Conservation (phyloP, 225 moss, liverwort and hornwort genomes). For the Marchantia polymorpha region DNA sequence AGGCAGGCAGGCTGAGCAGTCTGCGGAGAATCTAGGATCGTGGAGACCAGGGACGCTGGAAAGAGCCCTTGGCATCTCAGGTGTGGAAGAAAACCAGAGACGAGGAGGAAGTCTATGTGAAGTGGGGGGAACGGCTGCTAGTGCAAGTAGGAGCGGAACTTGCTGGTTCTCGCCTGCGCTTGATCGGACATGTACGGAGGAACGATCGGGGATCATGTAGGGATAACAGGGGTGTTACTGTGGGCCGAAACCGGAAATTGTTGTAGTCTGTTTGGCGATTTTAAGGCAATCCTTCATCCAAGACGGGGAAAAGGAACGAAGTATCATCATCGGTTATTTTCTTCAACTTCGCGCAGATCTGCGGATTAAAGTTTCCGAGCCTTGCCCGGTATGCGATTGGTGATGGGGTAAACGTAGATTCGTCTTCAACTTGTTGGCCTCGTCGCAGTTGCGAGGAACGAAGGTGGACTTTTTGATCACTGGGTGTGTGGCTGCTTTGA, state of each 20-base stretch:
- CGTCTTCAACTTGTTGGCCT: background rate
- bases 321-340: background rate
- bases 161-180: background rate
- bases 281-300: background rate
- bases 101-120: background rate
- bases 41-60: background rate
- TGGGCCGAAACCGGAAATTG: constrained; percentile 13
- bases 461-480: background rate
- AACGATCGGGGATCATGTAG: constrained; percentile 15
- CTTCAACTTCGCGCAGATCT: background rate
- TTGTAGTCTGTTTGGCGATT: constrained; percentile 11
- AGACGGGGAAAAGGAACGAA: background rate
- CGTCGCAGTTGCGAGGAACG: background rate
- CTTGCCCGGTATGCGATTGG: background rate
- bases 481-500: background rate
- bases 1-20: background rate
- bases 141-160: background rate
- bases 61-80: too few relatives aligned
- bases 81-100: background rate
- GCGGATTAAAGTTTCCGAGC: background rate
- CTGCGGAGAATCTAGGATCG: background rate
- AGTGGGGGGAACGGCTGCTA: background rate
- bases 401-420: constrained; percentile 13
- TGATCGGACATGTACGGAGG: constrained; percentile 24
- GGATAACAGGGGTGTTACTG: constrained; percentile 9